These are phyloP conservation scores for Monilinia polystroma DNA, from an alignment of 2,329 filamentous ascomycete species.

Conservation along the genomic window DNA sequence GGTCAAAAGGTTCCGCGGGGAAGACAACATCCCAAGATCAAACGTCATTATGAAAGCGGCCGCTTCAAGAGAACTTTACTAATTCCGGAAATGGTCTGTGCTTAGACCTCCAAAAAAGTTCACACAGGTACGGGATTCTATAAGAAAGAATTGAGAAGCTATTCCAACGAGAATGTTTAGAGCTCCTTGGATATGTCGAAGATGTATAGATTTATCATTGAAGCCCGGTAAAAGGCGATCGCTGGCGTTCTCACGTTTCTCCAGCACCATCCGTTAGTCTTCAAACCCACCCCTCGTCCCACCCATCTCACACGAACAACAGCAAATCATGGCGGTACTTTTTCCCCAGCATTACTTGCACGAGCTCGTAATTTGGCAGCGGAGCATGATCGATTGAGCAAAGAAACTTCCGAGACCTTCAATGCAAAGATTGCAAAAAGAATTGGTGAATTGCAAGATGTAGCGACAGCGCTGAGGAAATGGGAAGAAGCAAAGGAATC, in stretches of 20 bases:
- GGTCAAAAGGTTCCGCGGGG: conserved; percentile 9
- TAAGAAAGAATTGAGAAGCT: conserved; percentile 19
- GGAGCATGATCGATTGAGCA: conserved; percentile 57
- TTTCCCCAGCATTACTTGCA: conserved; percentile 56
- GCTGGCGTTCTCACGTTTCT: conserved; percentile 41
- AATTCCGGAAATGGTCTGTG: not conserved
- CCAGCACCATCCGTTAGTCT: conserved; percentile 46
- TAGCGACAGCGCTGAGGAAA: conserved; percentile 56
- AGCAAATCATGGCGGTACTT: conserved; percentile 37
- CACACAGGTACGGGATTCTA: conserved; percentile 5
- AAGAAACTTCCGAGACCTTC: conserved; percentile 53
- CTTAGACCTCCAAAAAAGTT: conserved; percentile 19
- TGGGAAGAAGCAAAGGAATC: conserved; percentile 57
- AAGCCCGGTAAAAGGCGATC: conserved; percentile 33
- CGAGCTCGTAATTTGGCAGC: conserved; percentile 57
- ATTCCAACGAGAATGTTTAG: conserved; percentile 37
- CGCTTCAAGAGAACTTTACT: not conserved
- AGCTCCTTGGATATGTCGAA: conserved; percentile 54
- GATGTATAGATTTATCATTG: conserved; percentile 45
- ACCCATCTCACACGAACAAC: conserved; percentile 28
- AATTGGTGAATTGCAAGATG: conserved; percentile 58
- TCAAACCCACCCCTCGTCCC: conserved; percentile 21
- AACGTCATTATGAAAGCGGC: conserved; percentile 5
- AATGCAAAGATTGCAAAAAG: conserved; percentile 58
- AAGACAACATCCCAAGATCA: not conserved